Conservation (phyloP, 345 rosid genomes). For the Geranium rotundifolium region DNA sequence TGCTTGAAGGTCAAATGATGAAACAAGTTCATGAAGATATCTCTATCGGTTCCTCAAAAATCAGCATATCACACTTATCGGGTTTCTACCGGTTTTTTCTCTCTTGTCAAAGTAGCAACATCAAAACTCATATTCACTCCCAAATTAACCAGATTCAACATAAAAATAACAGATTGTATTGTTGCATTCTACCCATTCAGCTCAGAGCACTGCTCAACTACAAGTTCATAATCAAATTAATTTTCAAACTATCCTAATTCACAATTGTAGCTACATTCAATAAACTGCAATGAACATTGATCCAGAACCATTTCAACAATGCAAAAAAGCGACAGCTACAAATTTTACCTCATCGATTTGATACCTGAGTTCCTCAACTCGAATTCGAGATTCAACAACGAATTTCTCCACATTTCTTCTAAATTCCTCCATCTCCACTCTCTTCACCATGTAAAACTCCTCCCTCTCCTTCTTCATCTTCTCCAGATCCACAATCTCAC, state of each 20-base stretch:
- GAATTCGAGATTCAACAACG: conserved; percentile 20
- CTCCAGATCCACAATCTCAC: conserved; percentile 48
- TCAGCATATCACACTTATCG: background rate
- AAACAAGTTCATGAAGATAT: background rate
- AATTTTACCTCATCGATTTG: conserved; percentile 24
- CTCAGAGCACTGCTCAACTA: no score
- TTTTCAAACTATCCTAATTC: background rate
- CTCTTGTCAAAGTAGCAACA: background rate
- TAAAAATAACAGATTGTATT: no score
- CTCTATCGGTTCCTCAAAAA: background rate
- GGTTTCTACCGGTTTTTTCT: background rate
- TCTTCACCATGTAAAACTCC: conserved; percentile 29
- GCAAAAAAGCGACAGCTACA: background rate
- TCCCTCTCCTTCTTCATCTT: conserved; percentile 42
- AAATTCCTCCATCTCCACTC: conserved; percentile 42
- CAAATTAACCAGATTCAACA: no score
- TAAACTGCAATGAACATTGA: background rate
- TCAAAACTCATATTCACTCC: background rate
- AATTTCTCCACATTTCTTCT: conserved; percentile 25
- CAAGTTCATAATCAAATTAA: no score
- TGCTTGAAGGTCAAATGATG: background rate
- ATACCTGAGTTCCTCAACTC: conserved; percentile 27
- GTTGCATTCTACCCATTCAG: no score
- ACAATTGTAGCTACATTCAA: background rate
- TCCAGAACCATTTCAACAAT: background rate